phyloP scores from a whole-genome alignment of 192 early-diverging fungal species.

The Powellomyces hirtus region DNA sequence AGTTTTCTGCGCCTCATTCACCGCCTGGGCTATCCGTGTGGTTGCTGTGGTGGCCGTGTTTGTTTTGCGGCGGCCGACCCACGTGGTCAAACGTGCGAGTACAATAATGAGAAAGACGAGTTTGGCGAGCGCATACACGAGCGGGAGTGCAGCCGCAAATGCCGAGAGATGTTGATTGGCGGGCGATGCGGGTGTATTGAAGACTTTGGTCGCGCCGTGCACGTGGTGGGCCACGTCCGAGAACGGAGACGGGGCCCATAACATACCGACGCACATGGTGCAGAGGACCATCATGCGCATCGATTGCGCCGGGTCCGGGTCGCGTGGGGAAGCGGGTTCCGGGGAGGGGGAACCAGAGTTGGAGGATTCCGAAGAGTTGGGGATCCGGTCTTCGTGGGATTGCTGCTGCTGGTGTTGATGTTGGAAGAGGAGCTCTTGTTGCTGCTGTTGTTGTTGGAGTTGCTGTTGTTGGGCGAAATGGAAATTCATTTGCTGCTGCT shows the following conservation, averaged over 20 bases:
- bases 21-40: not conserved
- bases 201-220: constrained; percentile 27
- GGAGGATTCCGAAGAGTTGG: constrained; percentile 7
- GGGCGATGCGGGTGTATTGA: not conserved
- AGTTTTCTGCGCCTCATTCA: not conserved
- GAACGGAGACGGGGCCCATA: constrained; percentile 41
- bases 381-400: not conserved
- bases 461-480: not conserved
- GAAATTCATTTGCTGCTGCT: not conserved
- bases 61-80: not conserved
- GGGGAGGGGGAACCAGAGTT: constrained; percentile 9
- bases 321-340: not conserved
- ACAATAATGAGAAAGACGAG: constrained; percentile 8
- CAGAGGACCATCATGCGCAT: constrained; percentile 35
- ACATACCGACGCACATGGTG: constrained; percentile 37
- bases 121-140: constrained; percentile 1
- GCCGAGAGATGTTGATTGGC: not conserved
- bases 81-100: not conserved
- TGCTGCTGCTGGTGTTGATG: not conserved
- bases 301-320: not conserved
- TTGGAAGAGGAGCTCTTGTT: not conserved
- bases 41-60: not conserved
- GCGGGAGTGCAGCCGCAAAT: not conserved
- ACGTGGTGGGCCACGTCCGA: constrained; percentile 14
- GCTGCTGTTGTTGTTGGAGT: not conserved